Evolutionary conservation across 2,329 filamentous ascomycete genomes (phyloP), one percentile per base, ranked within the genome.

Genomic region (Penicillium occitanis): DNA sequence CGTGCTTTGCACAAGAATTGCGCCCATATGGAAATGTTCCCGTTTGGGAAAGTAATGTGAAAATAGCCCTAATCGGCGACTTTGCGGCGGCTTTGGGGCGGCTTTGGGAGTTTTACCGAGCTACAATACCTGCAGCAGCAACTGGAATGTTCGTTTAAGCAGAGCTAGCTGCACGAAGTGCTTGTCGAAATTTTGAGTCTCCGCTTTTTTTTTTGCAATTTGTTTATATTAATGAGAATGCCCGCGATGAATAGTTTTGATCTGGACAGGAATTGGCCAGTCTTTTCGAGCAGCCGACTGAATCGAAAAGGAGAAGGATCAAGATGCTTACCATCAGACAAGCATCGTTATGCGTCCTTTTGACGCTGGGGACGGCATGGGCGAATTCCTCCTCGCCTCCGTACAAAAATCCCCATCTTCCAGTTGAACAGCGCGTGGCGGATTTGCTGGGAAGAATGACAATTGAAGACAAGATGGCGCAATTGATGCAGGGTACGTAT

Each of bases 401-500:
- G 1, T 91, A 91, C 82, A 90, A 89, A 73, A 81, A 91, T 73
- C 79, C 88, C 5, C 81, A 81, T 65, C 86, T 87, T 5, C 79
- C 86, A 7, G 80, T 91, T 14, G 87, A 91, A 61, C 85, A 84
- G 60, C 83, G 90, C 67, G 85, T 92, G 11, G 75, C 84, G 10
- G 90, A 92, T 74, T 83, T 93, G 5, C 78, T 93, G 62, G 85
- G 85, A 13, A 85, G 88, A 28, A 93, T 93, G 90, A 91, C 88
- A 0, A 84, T 91, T 64, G 83, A 90, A 72, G 90, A 93, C 67
- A 93, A 93, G 79, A 85, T 87, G 53, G 84, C 88, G 1, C 90
- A 92, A 74, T 80, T 90, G 70, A 82, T 89, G 33, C 88, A 90
- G 73, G 87, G 75, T 77, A 65, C 30, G 62, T 48, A 22, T 7